phyloP scores from a whole-genome alignment of 2,329 filamentous ascomycete species.

The Drechslerella dactyloides region DNA sequence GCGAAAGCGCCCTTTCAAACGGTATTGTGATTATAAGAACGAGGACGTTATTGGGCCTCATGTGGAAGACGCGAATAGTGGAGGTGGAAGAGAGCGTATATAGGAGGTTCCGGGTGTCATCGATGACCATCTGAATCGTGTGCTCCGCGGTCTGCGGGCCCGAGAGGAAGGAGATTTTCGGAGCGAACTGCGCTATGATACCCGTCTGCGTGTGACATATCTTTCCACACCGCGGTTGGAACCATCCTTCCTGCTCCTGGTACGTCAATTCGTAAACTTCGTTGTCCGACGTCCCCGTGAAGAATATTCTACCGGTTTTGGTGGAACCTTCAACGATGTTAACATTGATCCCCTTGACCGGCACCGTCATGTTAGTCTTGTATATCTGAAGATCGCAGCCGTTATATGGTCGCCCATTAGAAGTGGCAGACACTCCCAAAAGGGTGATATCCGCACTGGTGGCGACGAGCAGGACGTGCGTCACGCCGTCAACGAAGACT shows the following conservation, averaged over 20 bases:
- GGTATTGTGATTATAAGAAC: constrained; percentile 65
- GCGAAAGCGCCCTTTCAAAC: constrained; percentile 64
- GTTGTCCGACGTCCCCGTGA: constrained; percentile 77
- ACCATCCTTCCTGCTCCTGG: constrained; percentile 97
- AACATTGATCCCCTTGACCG: constrained; percentile 77
- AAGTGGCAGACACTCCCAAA: constrained; percentile 77
- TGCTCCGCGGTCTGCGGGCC: constrained; percentile 66
- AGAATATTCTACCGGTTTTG: constrained; percentile 88
- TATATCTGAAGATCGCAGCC: constrained; percentile 73
- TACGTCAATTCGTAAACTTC: constrained; percentile 95
- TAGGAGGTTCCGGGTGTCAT: constrained; percentile 84
- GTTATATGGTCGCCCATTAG: constrained; percentile 70
- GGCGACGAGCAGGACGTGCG: constrained; percentile 84
- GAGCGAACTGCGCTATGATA: constrained; percentile 69
- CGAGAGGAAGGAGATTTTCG: constrained; percentile 59
- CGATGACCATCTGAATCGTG: constrained; percentile 80
- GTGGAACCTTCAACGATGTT: constrained; percentile 77
- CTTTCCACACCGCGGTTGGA: constrained; percentile 83
- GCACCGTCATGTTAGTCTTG: constrained; percentile 82
- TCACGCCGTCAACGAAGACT: constrained; percentile 86
- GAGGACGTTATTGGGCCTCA: constrained; percentile 68
- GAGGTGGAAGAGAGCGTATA: constrained; percentile 89
- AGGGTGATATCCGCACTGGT: constrained; percentile 84
- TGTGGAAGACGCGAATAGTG: constrained; percentile 88
- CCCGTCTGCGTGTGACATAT: constrained; percentile 83